phyloP scores from a whole-genome alignment of 2,329 filamentous ascomycete species.

The Harringtonia lauricola region DNA sequence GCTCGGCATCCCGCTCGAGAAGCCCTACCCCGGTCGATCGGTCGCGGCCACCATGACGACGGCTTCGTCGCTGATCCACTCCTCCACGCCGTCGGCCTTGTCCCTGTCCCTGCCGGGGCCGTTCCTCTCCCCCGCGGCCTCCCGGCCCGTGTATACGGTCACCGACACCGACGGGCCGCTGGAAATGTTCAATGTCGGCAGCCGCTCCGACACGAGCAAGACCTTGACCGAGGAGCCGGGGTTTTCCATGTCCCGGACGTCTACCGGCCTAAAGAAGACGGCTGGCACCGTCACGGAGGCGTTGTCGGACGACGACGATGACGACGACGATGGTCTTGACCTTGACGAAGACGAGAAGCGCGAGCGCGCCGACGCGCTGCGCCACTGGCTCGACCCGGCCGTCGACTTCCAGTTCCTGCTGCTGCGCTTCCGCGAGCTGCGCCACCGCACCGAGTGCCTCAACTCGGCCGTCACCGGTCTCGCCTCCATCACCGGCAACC shows the following conservation, averaged over 20 bases:
- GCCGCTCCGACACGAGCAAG: background rate
- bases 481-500: constrained; percentile 15
- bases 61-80: background rate
- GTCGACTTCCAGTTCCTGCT: constrained; percentile 15
- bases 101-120: background rate
- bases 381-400: constrained; percentile 9
- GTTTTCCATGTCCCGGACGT: too few species aligned
- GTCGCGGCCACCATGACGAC: background rate
- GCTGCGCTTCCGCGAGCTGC: constrained; percentile 13
- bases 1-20: constrained; percentile 13
- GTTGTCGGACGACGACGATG: too few species aligned
- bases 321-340: background rate
- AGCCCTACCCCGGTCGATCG: constrained; percentile 1
- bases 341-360: background rate
- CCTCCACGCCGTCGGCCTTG: background rate
- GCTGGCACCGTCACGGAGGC: too few species aligned
- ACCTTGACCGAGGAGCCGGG: background rate
- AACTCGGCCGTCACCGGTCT: constrained; percentile 15
- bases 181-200: too few species aligned
- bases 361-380: background rate
- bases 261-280: too few species aligned
- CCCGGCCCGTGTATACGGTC: too few species aligned
- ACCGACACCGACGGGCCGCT: background rate
- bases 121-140: too few species aligned
- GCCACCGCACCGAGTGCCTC: constrained; percentile 13